Evolutionary conservation across 441 rosid genomes (phyloP), one percentile per base, ranked within the genome.

Genomic region (Lepidium campestre): DNA sequence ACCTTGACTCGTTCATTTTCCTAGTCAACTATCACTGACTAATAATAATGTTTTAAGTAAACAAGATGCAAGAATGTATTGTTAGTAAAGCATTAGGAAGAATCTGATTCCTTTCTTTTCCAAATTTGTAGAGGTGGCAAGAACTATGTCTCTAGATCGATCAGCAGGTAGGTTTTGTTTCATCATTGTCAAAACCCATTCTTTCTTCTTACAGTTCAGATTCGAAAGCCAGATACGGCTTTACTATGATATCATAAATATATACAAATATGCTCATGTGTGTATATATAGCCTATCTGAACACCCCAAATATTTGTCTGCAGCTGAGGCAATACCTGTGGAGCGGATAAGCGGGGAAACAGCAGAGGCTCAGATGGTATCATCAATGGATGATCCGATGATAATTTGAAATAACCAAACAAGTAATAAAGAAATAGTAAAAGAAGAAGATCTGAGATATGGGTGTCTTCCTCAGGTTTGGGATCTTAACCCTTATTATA

Each of bases 301-400:
- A 62, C 67, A 6, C 7, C 10, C 41, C 2, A 36, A 45, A 46
- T 36, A 10, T 1, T 19, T 47, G 31, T 69, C 13, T 72, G 75
- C 81, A 88, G 96, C 86, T 77, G 88, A 84, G 74, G 71, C 82
- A 4, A 83, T 78, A 75, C 60, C 82, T 75, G 60, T 79, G 47
- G 81, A 79, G 67, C 75, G 46, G 32, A 66, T 81, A 70, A 73
- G 62, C 5, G 85, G 83, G 47, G 89, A 84, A 65, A 66, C 83
- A 49, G 67, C 81, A 35, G 96, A 87, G 41, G 39, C 75, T 40
- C 87, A 80, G 65, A 88, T 88, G 90, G 73, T 85, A 31, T 70
- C 83, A 74, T 67, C 94, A 23, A 72, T 91, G 75, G 91, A 85
- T 49, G 96, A 90, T 67, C 83, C 89, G 13, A 88, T 86, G 90